Evolutionary conservation across 1,284 basidiomycete genomes (phyloP), one percentile per base, ranked within the genome.

Genomic region (Microbotryum saponariae): DNA sequence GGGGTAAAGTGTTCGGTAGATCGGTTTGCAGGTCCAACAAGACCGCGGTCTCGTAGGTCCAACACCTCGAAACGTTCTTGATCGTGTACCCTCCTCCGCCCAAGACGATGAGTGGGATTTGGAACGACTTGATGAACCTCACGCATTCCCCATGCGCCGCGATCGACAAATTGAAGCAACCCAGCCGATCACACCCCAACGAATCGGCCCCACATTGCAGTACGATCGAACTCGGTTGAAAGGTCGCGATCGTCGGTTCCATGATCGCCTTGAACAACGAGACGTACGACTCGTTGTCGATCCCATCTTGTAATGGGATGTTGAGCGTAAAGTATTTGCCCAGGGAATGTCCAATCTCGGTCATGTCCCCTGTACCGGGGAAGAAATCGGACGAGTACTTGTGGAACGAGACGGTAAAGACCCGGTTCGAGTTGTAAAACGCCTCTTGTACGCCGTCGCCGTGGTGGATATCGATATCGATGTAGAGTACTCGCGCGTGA

Each of bases 371-470:
- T 0, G 92, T 97, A 0, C 91, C 91, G 0, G 92, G 92, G 76
- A 99, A 99, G 79, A 99, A 99, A 73, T 97, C 91, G 65, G 91
- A 91, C 2, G 89, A 93, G 78, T 97, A 99, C 77, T 98, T 98
- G 81, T 99, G 94, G 77, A 99, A 98, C 0, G 94, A 97, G 23
- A 97, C 90, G 0, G 96, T 98, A 83, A 97, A 88, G 62, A 99
- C 94, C 25, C 96, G 86, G 72, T 98, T 94, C 45, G 91, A 90
- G 71, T 93, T 88, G 77, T 97, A 99, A 76, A 99, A 99, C 0
- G 96, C 96, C 67, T 93, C 87, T 74, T 97, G 93, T 0, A 97
- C 92, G 29, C 92, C 93, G 71, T 97, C 93, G 23, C 93, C 92
- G 72, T 97, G 92, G 75, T 97, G 92, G 62, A 97, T 96, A 73